Base-by-base conservation (phyloP, 768 basidiomycete genomes). In the Phylloporus arenicola region DNA sequence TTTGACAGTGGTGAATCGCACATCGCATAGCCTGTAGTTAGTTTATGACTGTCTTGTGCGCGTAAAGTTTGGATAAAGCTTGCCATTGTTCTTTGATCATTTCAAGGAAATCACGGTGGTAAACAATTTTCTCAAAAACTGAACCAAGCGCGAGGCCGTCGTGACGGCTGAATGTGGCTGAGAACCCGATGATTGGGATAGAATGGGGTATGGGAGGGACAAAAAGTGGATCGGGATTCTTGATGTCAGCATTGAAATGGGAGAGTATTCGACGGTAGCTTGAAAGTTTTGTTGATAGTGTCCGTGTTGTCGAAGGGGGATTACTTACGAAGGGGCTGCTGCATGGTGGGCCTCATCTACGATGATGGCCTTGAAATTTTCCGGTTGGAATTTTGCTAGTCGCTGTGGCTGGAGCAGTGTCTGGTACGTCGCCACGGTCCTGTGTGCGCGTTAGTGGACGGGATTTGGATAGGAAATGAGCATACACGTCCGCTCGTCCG, bases 271-370 rank as follows among this genome's bases (percentile, higher is more conserved):
- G 81, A 27, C 89, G 83, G 67, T 95, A 95, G 25, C 92, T 83
- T 49, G 41, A 6, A 37, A 44, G 4, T 47, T 33, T 29, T 11
- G 71, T 51, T 37, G 20, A 25, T 24, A 4, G 19, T 16, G 17
- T 43, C 11, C 27, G 3, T 13, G 33, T 25, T 4, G 22, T n/a
- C 27, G 22, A 43, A 19, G 22, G n/a, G 34, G 20, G 30, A 19
- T n/a, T 16, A n/a, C 31, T 48, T 70, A 94, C 83, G 93, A 92
- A 27, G 86, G 84, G 9, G 94, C 89, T 34, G 90, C 93, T 25
- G 94, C 88, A 67, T 98, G 95, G 64, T 97, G 95, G 1, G 94
- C 94, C 69, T 96, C 93, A 60, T 96, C 93, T 3, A 96, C 75
- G 40, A 95, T 82, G 51, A 96, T 74, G 14, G 85, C 86, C 59